Evolutionary conservation across 2,329 filamentous ascomycete species (phyloP).

Genomic region (Sclerotiophoma versabilis): DNA sequence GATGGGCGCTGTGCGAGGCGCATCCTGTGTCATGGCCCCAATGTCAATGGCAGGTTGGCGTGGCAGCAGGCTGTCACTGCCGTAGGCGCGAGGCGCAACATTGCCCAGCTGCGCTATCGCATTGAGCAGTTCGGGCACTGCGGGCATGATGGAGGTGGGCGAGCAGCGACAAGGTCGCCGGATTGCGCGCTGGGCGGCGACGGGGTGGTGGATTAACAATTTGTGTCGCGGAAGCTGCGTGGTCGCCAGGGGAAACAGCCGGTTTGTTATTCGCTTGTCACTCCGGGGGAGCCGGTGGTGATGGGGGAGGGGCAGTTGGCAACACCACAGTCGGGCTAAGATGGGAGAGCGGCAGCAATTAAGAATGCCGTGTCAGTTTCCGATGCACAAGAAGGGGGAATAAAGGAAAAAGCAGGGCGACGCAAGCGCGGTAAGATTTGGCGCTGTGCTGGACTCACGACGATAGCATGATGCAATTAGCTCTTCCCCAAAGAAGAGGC

Average conservation of each 20-base stretch:
- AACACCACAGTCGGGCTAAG: conserved; percentile 20
- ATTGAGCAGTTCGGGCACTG: conserved; percentile 29
- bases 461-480: conserved; percentile 42
- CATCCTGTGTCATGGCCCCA: conserved; percentile 18
- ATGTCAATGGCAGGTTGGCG: conserved; percentile 28
- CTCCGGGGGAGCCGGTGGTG: conserved; percentile 33
- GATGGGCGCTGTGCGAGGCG: conserved; percentile 18
- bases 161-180: conserved; percentile 21
- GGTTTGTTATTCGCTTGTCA: conserved; percentile 18
- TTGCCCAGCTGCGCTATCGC: conserved; percentile 31
- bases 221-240: conserved; percentile 14
- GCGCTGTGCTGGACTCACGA: conserved; percentile 21
- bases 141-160: conserved; percentile 34
- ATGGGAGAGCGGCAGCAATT: conserved; percentile 5
- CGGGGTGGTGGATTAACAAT: conserved; percentile 16
- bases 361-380: conserved; percentile 6
- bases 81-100: conserved; percentile 30
- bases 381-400: conserved; percentile 6
- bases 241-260: conserved; percentile 27
- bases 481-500: conserved; percentile 30
- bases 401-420: conserved; percentile 14
- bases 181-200: conserved; percentile 14
- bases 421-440: conserved; percentile 25
- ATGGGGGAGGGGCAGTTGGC: conserved; percentile 22
- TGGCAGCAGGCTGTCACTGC: conserved; percentile 21